Evolutionary conservation across 768 basidiomycete species (phyloP).

Genomic region (Pleurotus platypus): DNA sequence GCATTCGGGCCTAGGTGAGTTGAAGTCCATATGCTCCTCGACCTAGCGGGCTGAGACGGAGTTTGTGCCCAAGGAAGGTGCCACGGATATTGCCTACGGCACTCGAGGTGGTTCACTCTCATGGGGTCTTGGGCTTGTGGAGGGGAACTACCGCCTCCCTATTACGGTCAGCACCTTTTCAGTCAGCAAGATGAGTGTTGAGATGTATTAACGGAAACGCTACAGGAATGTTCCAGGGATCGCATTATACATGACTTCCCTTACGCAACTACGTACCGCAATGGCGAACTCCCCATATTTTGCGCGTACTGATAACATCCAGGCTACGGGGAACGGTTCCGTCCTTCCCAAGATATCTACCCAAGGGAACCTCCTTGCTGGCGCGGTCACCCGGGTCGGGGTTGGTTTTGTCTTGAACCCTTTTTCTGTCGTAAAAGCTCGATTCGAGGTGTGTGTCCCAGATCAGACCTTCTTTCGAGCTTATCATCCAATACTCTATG

Average conservation of each 20-base stretch:
- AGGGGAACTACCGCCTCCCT: slow-evolving; percentile 83
- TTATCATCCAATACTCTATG: background rate
- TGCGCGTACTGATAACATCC: slow-evolving; percentile 27
- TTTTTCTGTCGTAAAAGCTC: slow-evolving; percentile 86
- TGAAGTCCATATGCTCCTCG: background rate
- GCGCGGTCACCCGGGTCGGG: slow-evolving; percentile 73
- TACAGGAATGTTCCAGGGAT: slow-evolving; percentile 89
- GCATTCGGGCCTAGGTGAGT: slow-evolving; percentile 29
- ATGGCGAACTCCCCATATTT: slow-evolving; percentile 78
- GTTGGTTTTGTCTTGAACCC: slow-evolving; percentile 89
- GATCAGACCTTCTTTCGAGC: background rate
- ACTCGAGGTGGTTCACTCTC: slow-evolving; percentile 52
- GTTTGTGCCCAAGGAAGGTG: slow-evolving; percentile 23
- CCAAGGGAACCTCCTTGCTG: slow-evolving; percentile 82
- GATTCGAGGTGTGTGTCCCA: slow-evolving; percentile 70
- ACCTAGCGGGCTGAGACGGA: background rate
- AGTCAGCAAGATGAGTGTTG: background rate
- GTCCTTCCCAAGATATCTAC: slow-evolving; percentile 68
- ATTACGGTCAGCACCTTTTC: slow-evolving; percentile 44
- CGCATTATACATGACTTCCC: slow-evolving; percentile 84
- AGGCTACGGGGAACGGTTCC: slow-evolving; percentile 31
- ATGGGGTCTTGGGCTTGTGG: slow-evolving; percentile 80
- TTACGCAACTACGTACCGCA: slow-evolving; percentile 76
- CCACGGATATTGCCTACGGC: slow-evolving; percentile 46
- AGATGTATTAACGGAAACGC: slow-evolving; percentile 5